A percentile compares a stretch with the other conserved stretches of the same genome.
phyloP scores from a whole-genome alignment of 1,284 basidiomycete species.

The Puccinia coronata region DNA sequence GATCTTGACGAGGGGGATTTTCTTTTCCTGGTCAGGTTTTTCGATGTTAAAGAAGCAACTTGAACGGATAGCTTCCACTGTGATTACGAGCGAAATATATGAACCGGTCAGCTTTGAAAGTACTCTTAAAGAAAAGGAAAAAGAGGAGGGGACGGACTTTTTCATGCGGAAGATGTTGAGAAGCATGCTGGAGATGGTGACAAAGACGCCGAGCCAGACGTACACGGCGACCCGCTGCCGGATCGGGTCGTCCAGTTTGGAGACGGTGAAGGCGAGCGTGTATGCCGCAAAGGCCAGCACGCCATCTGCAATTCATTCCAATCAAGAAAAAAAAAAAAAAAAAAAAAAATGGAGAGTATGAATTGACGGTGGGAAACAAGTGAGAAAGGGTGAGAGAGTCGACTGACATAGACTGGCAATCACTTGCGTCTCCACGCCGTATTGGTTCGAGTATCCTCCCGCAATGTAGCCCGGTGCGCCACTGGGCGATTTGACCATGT shows the following conservation, averaged over 20 bases:
- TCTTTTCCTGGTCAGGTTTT: too few species aligned
- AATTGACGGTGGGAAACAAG: too few species aligned
- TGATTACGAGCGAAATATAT: not conserved
- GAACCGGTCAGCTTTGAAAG: not conserved
- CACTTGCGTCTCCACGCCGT: conserved; percentile 88
- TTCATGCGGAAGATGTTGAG: conserved; percentile 88
- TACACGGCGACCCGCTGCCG: conserved; percentile 84
- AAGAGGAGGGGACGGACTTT: conserved; percentile 62
- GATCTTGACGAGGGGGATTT: too few species aligned
- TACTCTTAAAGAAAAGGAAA: not conserved
- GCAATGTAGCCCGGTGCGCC: conserved; percentile 74
- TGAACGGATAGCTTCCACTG: not conserved
- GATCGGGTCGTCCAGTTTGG: conserved; percentile 71
- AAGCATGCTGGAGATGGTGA: conserved; percentile 83
- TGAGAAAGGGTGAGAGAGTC: not conserved
- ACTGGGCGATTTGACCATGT: conserved; percentile 62
- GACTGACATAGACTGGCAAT: conserved; percentile 79
- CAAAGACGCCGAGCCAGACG: conserved; percentile 78
- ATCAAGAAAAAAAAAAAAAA: not conserved
- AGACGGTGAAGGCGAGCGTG: conserved; percentile 78
- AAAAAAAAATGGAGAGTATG: too few species aligned
- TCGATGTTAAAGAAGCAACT: not conserved
- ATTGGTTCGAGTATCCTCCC: conserved; percentile 83
- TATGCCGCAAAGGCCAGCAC: conserved; percentile 76
- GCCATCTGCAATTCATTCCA: conserved; percentile 67